phyloP scores from a whole-genome alignment of 2,329 filamentous ascomycete species.

The Fusarium sacchari region DNA sequence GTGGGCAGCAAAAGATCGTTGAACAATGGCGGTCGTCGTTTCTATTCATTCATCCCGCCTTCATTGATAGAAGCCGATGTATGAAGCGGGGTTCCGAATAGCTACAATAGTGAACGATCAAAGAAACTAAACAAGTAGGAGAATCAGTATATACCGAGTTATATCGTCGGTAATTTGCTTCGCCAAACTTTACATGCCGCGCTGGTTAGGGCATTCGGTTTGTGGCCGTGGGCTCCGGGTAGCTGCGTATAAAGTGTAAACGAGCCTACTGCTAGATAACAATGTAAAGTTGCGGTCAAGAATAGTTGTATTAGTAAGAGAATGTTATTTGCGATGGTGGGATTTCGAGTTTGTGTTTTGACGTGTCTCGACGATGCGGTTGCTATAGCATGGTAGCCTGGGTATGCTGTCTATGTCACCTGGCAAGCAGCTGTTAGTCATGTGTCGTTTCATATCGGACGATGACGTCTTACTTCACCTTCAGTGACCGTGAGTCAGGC shows the following conservation, averaged over 20 bases:
- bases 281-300: slow-evolving; percentile 7
- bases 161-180: background rate
- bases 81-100: slow-evolving; percentile 2
- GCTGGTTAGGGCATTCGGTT: slow-evolving; percentile 2
- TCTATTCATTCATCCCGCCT: slow-evolving; percentile 15
- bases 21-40: slow-evolving; percentile 14
- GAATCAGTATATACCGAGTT: background rate
- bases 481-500: background rate
- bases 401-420: background rate
- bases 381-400: background rate
- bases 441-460: background rate
- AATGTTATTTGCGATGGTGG: background rate
- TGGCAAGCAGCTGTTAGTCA: slow-evolving; percentile 14
- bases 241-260: slow-evolving; percentile 12
- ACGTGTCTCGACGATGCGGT: background rate
- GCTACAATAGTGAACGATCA: background rate
- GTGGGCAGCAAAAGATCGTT: background rate
- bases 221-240: slow-evolving; percentile 21
- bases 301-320: background rate
- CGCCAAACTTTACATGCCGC: background rate
- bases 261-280: background rate
- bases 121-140: background rate
- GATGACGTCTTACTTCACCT: background rate
- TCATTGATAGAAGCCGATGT: slow-evolving; percentile 2
- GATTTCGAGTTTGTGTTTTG: background rate